These are phyloP conservation scores for Stemphylium vesicarium DNA, from an alignment of 2,329 filamentous ascomycete species.

Conservation along the genomic window DNA sequence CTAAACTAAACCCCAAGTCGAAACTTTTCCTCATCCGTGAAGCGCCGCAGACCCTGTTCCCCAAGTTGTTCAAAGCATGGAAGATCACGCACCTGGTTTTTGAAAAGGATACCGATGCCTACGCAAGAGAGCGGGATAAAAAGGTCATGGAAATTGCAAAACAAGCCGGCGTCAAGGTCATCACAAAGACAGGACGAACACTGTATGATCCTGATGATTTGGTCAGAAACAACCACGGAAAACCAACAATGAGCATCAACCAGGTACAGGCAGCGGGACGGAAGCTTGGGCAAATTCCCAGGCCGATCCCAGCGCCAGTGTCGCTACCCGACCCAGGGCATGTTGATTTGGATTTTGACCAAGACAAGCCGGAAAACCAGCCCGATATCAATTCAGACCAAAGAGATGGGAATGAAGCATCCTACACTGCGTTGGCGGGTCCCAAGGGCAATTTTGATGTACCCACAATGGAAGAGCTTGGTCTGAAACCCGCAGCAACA, in stretches of 20 bases:
- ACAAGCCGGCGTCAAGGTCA: conserved; percentile 70
- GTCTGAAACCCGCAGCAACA: conserved; percentile 65
- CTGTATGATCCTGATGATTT: conserved; percentile 76
- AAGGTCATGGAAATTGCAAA: conserved; percentile 65
- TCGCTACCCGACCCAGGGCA: conserved; percentile 69
- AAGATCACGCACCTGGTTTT: conserved; percentile 77
- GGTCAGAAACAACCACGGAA: conserved; percentile 68
- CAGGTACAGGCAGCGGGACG: conserved; percentile 67
- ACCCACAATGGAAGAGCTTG: conserved; percentile 74
- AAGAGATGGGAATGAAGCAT: conserved; percentile 61
- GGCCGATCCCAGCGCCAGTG: conserved; percentile 66
- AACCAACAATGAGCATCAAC: conserved; percentile 76
- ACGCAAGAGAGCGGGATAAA: conserved; percentile 69
- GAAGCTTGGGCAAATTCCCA: conserved; percentile 67
- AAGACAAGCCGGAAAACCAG: conserved; percentile 57
- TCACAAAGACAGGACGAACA: conserved; percentile 70
- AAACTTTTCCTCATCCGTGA: conserved; percentile 76
- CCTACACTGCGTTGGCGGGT: conserved; percentile 68
- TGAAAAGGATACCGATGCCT: conserved; percentile 79
- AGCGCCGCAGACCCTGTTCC: conserved; percentile 72
- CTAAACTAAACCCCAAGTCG: conserved; percentile 71
- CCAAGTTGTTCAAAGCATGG: conserved; percentile 76
- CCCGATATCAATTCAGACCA: conserved; percentile 67
- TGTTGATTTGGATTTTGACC: conserved; percentile 65
- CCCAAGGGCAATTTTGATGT: conserved; percentile 72